A percentile compares a stretch with the other conserved stretches of the same genome.
Conservation (phyloP, 305 asterid genomes). For the Withania somnifera region DNA sequence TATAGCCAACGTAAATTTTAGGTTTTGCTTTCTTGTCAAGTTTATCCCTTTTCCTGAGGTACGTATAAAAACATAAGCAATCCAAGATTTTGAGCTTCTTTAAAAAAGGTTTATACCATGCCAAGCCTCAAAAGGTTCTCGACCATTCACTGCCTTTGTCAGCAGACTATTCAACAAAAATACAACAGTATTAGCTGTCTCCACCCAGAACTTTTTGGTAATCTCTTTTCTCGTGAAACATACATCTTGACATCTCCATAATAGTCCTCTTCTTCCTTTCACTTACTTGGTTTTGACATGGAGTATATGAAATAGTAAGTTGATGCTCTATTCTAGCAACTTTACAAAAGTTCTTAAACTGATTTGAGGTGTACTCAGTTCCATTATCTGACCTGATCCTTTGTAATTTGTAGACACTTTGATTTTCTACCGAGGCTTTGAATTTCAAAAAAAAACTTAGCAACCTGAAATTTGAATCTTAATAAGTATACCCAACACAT, state of each 20-base stretch:
- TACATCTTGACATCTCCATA: not conserved
- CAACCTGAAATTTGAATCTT: too few species aligned
- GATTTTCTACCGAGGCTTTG: not conserved
- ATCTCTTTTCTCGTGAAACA: not conserved
- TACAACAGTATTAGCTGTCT: not conserved
- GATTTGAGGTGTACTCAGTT: not conserved
- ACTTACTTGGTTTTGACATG: not conserved
- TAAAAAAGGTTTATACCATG: not conserved
- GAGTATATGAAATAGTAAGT: not conserved
- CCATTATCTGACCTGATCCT: not conserved
- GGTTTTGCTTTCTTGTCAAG: too few species aligned
- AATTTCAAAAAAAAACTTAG: too few species aligned
- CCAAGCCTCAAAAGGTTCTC: not conserved
- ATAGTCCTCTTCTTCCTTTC: not conserved
- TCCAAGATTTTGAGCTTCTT: too few species aligned
- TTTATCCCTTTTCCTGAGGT: too few species aligned
- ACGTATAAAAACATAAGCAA: not conserved
- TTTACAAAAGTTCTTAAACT: too few species aligned
- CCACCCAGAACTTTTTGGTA: not conserved
- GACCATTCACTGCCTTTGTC: not conserved
- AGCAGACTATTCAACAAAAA: not conserved
- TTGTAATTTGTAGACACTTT: not conserved
- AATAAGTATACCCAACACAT: too few species aligned
- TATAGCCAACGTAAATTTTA: too few species aligned
- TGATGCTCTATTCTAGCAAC: not conserved